Base-by-base conservation (phyloP, 176 grass and related monocot genomes). In the Elaeis guineensis region DNA sequence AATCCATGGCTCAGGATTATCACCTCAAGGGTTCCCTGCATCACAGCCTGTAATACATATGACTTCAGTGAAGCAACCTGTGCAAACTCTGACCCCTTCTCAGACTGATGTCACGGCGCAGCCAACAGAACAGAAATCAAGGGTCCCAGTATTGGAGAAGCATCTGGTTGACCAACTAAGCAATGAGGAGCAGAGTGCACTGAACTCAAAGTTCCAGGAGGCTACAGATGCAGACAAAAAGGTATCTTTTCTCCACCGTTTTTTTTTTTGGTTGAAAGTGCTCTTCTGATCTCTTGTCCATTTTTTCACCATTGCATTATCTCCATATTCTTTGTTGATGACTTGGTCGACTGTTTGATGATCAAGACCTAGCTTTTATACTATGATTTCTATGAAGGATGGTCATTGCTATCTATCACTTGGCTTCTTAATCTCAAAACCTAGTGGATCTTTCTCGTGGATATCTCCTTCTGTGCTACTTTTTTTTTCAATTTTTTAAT, bases 171-270 rank as follows among this genome's bases (percentile, higher is more conserved):
- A 86, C 65, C 94, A 98, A 70, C 80, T 98, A 53, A 98, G 94
- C 82, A 98, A 89, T 77, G 94, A 98, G 49, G 94, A 98, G 59
- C 81, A 89, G 61, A 65, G 56, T 65, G 25, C 82, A 55, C 75
- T 98, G 17, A 83, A 82, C 28, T 76, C 79, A 15, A 98, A 86
- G 77, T 98, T 92, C 80, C 83, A 89, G 63, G 94, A 98, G 70
- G 88, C 94, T 63, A 79, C 88, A 75, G 94, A 93, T 59, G 88
- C 94, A 55, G 88, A 98, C 65, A 89, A 86, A 78, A 98, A 92
- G 21, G 94, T 85, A 80, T 63, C 16, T 59, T 48, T 20, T 48
- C 55, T 44, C 16, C 5, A 35, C 2, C 0, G 69, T 35, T 77
- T 29, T 4, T 17, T 32, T 61, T 52, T 61, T 19, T 17, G 20